Evolutionary conservation across 805 yeast species (phyloP).

Genomic region (Tetrapisispora nanseiensis): DNA sequence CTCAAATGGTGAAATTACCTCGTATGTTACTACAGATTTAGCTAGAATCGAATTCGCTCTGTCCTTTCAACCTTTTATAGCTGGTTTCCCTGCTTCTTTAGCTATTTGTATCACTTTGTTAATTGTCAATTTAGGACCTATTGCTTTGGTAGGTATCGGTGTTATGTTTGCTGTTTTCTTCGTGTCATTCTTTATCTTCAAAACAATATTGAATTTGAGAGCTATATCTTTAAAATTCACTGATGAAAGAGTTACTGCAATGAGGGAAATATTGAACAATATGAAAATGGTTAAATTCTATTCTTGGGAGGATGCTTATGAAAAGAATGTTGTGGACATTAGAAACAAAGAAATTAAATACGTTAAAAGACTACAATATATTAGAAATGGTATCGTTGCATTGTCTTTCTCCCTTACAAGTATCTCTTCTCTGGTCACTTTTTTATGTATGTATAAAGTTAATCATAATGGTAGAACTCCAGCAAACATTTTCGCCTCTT

Average conservation of each 20-base stretch:
- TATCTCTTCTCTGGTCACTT: slow-evolving; percentile 58
- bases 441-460: slow-evolving; percentile 38
- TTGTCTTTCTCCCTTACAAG: slow-evolving; percentile 58
- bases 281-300: slow-evolving; percentile 80
- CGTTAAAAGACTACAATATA: slow-evolving; percentile 53
- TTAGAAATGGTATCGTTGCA: slow-evolving; percentile 56
- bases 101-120: slow-evolving; percentile 55
- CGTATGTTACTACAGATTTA: slow-evolving; percentile 72
- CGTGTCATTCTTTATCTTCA: slow-evolving; percentile 39
- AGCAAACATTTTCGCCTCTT: slow-evolving; percentile 59
- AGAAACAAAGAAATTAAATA: slow-evolving; percentile 54
- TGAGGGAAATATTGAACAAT: slow-evolving; percentile 69
- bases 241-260: slow-evolving; percentile 63
- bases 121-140: slow-evolving; percentile 57
- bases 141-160: slow-evolving; percentile 63
- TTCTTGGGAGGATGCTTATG: slow-evolving; percentile 85
- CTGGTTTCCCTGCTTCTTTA: slow-evolving; percentile 56
- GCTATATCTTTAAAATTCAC: slow-evolving; percentile 51
- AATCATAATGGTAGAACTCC: slow-evolving; percentile 37
- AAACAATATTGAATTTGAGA: slow-evolving; percentile 45
- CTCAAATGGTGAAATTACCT: slow-evolving; percentile 64
- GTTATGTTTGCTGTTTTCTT: slow-evolving; percentile 35
- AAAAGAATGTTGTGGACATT: slow-evolving; percentile 40
- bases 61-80: slow-evolving; percentile 55
- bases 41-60: slow-evolving; percentile 70